These are phyloP conservation scores for Calonectria hawksworthii DNA, from an alignment of 2,329 filamentous ascomycete species.

Conservation along the genomic window DNA sequence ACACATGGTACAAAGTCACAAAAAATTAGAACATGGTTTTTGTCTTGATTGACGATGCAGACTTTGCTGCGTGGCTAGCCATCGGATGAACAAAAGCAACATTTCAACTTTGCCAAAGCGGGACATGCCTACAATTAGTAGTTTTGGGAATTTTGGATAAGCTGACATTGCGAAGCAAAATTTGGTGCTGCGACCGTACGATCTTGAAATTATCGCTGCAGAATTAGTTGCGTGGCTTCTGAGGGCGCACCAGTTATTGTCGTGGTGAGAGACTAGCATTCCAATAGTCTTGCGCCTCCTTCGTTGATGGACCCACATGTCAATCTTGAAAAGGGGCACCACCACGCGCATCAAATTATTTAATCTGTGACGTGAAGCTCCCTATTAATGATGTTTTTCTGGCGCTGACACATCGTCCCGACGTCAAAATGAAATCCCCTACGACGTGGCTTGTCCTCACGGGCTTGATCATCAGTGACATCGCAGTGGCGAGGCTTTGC, in stretches of 20 bases:
- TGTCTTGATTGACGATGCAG: background rate
- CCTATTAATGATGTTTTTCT: background rate
- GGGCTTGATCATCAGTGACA: background rate
- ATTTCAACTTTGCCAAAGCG: background rate
- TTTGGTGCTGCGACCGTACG: background rate
- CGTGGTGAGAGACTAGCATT: background rate
- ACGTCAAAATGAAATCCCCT: background rate
- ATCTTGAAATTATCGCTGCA: background rate
- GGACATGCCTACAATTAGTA: background rate
- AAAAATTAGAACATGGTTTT: too few relatives aligned
- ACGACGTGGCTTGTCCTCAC: background rate
- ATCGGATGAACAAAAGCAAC: background rate
- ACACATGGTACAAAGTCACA: too few relatives aligned
- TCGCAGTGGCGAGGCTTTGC: background rate
- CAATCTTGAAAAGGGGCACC: background rate
- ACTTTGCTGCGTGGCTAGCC: background rate
- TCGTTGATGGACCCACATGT: background rate
- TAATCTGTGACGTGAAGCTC: background rate
- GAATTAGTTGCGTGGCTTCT: background rate
- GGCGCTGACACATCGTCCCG: background rate
- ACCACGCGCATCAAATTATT: background rate
- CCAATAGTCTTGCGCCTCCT: background rate
- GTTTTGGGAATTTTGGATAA: background rate
- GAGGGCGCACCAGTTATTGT: background rate
- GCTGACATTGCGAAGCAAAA: background rate